Conservation (phyloP, 1,284 basidiomycete species). For the Ceratobasidium sp. region DNA sequence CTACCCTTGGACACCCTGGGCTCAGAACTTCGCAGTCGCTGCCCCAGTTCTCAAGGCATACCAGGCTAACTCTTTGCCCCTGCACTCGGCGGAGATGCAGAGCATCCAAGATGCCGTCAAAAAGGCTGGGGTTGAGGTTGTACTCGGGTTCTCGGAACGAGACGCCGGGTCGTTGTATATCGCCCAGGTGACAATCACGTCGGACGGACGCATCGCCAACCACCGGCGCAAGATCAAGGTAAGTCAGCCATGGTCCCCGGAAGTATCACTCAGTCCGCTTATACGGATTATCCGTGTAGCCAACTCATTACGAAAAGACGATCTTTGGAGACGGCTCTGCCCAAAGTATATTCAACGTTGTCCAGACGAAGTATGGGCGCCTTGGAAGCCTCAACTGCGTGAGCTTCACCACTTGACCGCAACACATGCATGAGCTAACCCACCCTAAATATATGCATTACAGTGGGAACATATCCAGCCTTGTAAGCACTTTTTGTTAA, state of each 20-base stretch:
- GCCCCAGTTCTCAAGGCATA: constrained; percentile 48
- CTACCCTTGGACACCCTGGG: constrained; percentile 53
- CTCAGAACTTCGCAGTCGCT: constrained; percentile 49
- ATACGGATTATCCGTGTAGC: background rate
- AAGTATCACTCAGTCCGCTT: background rate
- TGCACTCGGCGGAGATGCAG: constrained; percentile 52
- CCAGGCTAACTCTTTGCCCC: constrained; percentile 50
- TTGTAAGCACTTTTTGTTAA: background rate
- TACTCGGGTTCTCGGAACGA: constrained; percentile 52
- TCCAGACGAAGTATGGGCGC: constrained; percentile 49
- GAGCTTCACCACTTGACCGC: background rate
- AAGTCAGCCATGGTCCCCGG: background rate
- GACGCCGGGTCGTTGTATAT: constrained; percentile 51
- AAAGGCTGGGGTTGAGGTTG: constrained; percentile 49
- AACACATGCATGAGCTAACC: no score
- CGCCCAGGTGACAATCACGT: constrained; percentile 51
- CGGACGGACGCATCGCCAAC: constrained; percentile 51
- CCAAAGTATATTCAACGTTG: constrained; percentile 23
- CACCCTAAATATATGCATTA: background rate
- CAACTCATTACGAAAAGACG: constrained; percentile 47
- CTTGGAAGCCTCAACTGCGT: constrained; percentile 51
- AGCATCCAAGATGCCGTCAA: constrained; percentile 51
- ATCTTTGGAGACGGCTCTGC: constrained; percentile 50
- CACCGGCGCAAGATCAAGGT: constrained; percentile 53
- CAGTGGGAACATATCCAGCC: constrained; percentile 27